Base-by-base conservation (phyloP, 768 basidiomycete species). In the Candolleomyces eurysporus region DNA sequence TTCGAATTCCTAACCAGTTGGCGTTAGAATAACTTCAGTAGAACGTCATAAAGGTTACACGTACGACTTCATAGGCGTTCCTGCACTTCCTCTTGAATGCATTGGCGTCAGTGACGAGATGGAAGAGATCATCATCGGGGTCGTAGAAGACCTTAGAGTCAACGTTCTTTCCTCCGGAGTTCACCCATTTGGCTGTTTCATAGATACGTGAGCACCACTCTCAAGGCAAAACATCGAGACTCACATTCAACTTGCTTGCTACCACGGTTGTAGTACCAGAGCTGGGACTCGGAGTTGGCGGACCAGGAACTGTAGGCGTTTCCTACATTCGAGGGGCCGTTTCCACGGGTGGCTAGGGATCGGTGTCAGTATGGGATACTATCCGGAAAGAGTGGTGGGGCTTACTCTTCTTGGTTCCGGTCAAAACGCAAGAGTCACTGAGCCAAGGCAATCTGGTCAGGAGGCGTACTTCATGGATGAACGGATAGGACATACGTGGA, bases 271-370 rank as follows among this genome's bases (percentile, higher is more conserved):
- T 55, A 61, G 32, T 57, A 46, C 61, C 61, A 61, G 22, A 61
- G 22, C 16, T 57, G 46, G 17, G 61, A 61, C 49, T 61, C 61
- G 26, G 61, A 61, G 49, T 57, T 61, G 48, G 61, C 61, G 40
- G 61, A 49, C 43, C 32, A 61, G 4, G 31, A 36, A 7, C 53
- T 46, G 61, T 56, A 61, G 2, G 55, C 54, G 56, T 61, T 61
- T 10, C 61, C 61, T 17, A 61, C 61, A 48, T 61, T 61, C 13
- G 55, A 57, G 16, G 61, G 61, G 21, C 43, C 31, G 21, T 50
- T 36, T 22, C 45, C 17, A 31, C 31, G 48, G 46, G 40, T 43
- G 19, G 60, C 59, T 60, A 31, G 17, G 59, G 45, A 21, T 13
- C 2, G 17, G 11, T 16, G 13, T 19, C n/a, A 51, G 19, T 10